Evolutionary conservation across 176 grass and related monocot species (phyloP), one percentile per base, ranked within the genome.

Genomic region (sorghum (Sorghum bicolor)): DNA sequence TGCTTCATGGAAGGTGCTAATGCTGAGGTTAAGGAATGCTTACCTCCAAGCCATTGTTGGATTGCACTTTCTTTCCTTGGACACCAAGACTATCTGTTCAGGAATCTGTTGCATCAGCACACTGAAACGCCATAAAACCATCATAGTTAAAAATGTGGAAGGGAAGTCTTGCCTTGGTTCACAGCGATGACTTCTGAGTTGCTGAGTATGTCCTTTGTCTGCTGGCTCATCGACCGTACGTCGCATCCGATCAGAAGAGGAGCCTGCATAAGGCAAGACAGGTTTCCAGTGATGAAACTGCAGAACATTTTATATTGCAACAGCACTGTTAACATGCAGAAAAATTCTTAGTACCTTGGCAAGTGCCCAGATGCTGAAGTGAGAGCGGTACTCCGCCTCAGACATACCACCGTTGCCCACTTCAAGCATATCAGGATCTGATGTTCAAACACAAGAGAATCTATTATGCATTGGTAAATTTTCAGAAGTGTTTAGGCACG

Each of bases 311-410:
- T 6, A 28, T 22, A 47, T 0, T 62, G 31, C 36, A 68, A 8
- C 3, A 39, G 5, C 66, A 67, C 11, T 72, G 4, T 34, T 72
- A 24, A 16, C 64, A 14, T 28, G 70, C 6, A 55, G 17, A 78
- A 74, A 39, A 19, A 38, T 12, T 58, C 22, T 67, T 48, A 29
- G 37, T 86, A 79, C 96, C 96, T 98, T 98, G 13, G 80, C 85
- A 30, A 98, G 82, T 88, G 96, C 93, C 93, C 96, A 98, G 22
- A 98, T 98, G 85, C 96, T 98, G 69, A 98, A 98, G 87, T 98
- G 93, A 31, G 96, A 88, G 44, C 91, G 90, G 84, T 98, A 98
- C 85, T 98, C 93, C 5, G 94, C 91, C 6, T 86, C 81, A 31
- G 82, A 83, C 96, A 95, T 98, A 52, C 96, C 96, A 28, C 96